phyloP scores from a whole-genome alignment of 2,329 filamentous ascomycete genomes.

The Ampelomyces quisqualis region DNA sequence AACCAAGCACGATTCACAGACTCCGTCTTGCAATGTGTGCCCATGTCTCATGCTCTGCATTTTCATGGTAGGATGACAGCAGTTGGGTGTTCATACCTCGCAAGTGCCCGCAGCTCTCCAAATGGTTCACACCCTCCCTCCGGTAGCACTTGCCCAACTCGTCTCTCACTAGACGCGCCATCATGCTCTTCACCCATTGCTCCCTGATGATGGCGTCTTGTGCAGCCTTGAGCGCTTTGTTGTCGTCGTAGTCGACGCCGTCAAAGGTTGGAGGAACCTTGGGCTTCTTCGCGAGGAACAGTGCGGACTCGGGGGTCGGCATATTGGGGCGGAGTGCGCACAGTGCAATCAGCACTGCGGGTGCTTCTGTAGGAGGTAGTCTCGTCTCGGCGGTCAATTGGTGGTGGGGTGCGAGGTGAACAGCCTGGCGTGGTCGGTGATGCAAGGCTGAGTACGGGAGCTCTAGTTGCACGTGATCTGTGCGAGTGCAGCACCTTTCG shows the following conservation, averaged over 20 bases:
- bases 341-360: slow-evolving; percentile 1
- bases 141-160: slow-evolving; percentile 86
- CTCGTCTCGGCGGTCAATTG: slow-evolving; percentile 15
- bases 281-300: slow-evolving; percentile 82
- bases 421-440: slow-evolving; percentile 15
- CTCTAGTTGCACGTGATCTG: slow-evolving; percentile 11
- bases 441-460: slow-evolving; percentile 13
- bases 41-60: too few relatives aligned
- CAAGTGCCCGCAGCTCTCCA: slow-evolving; percentile 81
- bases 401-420: slow-evolving; percentile 9
- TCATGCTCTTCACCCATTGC: slow-evolving; percentile 89
- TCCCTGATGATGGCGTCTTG: slow-evolving; percentile 81
- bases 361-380: slow-evolving; percentile 1
- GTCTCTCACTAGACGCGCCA: slow-evolving; percentile 77
- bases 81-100: slow-evolving; percentile 59
- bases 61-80: too few relatives aligned
- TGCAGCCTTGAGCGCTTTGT: slow-evolving; percentile 74
- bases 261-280: slow-evolving; percentile 80
- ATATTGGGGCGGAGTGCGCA: slow-evolving; percentile 50
- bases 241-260: slow-evolving; percentile 84
- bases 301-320: slow-evolving; percentile 79
- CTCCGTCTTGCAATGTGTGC: too few relatives aligned
- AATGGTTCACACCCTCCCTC: slow-evolving; percentile 79
- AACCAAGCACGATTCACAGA: too few relatives aligned
- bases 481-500: not conserved